phyloP scores from a whole-genome alignment of 345 rosid species.

The Cardamine chenopodiifolia region DNA sequence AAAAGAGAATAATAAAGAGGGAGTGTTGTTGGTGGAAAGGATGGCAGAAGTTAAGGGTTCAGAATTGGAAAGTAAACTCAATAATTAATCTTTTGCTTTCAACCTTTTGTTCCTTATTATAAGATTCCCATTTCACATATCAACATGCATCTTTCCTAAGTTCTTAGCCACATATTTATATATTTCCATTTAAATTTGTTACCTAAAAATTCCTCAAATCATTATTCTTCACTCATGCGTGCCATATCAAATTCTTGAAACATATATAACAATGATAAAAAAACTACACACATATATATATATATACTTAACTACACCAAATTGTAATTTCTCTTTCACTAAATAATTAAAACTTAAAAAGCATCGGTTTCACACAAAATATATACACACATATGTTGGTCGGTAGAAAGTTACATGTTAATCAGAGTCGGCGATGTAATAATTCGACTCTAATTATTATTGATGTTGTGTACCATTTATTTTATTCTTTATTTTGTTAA shows the following conservation, averaged over 20 bases:
- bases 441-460: conserved; percentile 13
- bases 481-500: not conserved
- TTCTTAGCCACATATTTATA: conserved; percentile 38
- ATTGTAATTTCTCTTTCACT: not conserved
- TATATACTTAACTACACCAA: not conserved
- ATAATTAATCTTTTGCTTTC: conserved; percentile 41
- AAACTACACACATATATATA: not conserved
- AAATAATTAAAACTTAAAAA: not conserved
- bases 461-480: not conserved
- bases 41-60: conserved; percentile 39
- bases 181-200: conserved; percentile 1
- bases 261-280: conserved; percentile 23
- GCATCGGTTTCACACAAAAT: not conserved
- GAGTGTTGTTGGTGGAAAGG: conserved; percentile 41
- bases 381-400: conserved; percentile 10
- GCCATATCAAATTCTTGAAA: conserved; percentile 19
- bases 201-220: conserved; percentile 21
- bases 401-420: conserved; percentile 7
- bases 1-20: conserved; percentile 11
- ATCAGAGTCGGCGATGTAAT: conserved; percentile 4
- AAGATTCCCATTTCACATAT: conserved; percentile 39
- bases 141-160: conserved; percentile 31
- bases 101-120: conserved; percentile 40
- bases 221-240: conserved; percentile 43
- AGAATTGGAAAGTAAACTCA: conserved; percentile 42